Percentiles rank a stretch among this genome's conserved stretches.
Conservation (phyloP, 805 yeast genomes). For the Kockiozyma suomiensis region DNA sequence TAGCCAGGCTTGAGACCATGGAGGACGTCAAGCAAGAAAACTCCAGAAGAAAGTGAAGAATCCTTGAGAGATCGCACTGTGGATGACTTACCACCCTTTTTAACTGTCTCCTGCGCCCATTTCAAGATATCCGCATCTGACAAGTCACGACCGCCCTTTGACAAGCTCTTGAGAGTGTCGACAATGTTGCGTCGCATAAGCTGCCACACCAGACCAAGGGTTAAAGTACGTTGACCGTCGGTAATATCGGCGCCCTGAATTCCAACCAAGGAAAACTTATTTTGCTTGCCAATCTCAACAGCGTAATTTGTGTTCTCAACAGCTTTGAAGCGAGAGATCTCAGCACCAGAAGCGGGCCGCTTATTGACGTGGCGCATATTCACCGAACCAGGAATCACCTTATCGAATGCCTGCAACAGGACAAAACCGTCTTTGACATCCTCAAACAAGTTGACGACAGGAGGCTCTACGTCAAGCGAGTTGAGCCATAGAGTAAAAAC, state of each 20-base stretch:
- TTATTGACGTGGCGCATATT: slow-evolving; percentile 78
- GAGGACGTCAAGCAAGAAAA: slow-evolving; percentile 83
- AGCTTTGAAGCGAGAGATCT: slow-evolving; percentile 88
- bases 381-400: slow-evolving; percentile 92
- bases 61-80: slow-evolving; percentile 85
- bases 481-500: slow-evolving; percentile 97
- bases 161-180: slow-evolving; percentile 72
- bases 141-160: slow-evolving; percentile 72
- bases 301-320: slow-evolving; percentile 97
- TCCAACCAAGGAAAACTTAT: slow-evolving; percentile 91
- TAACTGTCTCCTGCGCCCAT: slow-evolving; percentile 90
- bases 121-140: slow-evolving; percentile 82
- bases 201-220: slow-evolving; percentile 96
- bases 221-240: slow-evolving; percentile 86
- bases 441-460: slow-evolving; percentile 87
- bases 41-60: slow-evolving; percentile 70
- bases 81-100: slow-evolving; percentile 73
- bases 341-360: slow-evolving; percentile 73
- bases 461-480: slow-evolving; percentile 93
- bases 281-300: slow-evolving; percentile 93
- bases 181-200: slow-evolving; percentile 95
- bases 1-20: slow-evolving; percentile 96
- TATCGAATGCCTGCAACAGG: slow-evolving; percentile 88
- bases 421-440: slow-evolving; percentile 92
- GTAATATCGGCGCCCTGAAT: slow-evolving; percentile 97